Base-by-base conservation (phyloP, 306 rosid species). In the Corylus avellana region DNA sequence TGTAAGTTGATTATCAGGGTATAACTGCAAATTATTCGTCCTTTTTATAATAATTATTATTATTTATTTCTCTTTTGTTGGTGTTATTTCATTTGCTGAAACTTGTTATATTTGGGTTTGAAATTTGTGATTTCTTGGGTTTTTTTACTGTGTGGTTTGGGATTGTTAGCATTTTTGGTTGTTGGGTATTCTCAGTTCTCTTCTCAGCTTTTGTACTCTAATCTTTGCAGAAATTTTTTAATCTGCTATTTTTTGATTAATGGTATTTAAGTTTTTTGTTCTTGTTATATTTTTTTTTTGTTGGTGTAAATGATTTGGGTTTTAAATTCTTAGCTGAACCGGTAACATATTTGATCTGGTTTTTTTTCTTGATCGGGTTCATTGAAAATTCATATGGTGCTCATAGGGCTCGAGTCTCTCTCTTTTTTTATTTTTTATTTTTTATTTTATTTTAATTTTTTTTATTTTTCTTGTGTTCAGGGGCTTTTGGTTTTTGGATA, bases 1-100 rank as follows among this genome's bases (percentile, higher is more conserved):
- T n/a, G 1, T 75, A 61, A 71, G 64, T 49, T 73, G 47, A 4
- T 72, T 44, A 1, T 18, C 80, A 7, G n/a, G 84, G 84, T 70
- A 77, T 11, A 29, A 79, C 71, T 16, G 7, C 74, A 72, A 22
- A 37, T 72, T 18, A 12, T 12, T 20, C n/a, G 37, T 25, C 18
- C 25, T 22, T 22, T 22, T 22, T 22, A 22, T 22, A 22, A 22
- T 22, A 0, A 22, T 22, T 22, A 22, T 22, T 22, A 22, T 22
- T 22, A 22, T 61, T 11, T 44, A 32, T 10, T 12, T 20, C 8
- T 4, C 7, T 61, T 25, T 29, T 25, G 8, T 1, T 29, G 12
- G 29, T 2, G 12, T n/a, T 1, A 20, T 42, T 12, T 0, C 27
- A 8, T 8, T 37, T 76, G 1, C 57, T 63, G 10, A 1, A 37